Conservation (phyloP, 768 basidiomycete species). For the Lactarius indigo region DNA sequence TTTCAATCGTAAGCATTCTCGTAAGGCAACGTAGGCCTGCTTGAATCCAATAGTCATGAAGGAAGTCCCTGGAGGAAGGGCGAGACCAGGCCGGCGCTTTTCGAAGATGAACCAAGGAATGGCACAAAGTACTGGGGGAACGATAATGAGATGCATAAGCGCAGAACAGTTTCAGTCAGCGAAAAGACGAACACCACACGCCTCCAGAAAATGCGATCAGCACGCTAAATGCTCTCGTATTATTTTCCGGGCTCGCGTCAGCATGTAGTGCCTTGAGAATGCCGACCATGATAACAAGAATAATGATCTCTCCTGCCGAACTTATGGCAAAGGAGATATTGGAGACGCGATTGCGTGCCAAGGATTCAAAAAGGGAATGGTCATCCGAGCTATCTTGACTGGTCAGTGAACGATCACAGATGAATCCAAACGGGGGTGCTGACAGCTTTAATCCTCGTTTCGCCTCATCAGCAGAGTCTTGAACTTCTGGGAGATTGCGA, state of each 20-base stretch:
- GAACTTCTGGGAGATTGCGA: slow-evolving; percentile 66
- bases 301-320: slow-evolving; percentile 65
- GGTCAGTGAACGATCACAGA: neutral
- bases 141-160: neutral
- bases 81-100: slow-evolving; percentile 62
- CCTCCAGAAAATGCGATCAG: slow-evolving; percentile 78
- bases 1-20: slow-evolving; percentile 63
- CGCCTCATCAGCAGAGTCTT: slow-evolving; percentile 43
- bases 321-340: slow-evolving; percentile 71
- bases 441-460: slow-evolving; percentile 47
- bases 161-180: neutral
- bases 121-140: slow-evolving; percentile 52
- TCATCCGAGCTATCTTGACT: slow-evolving; percentile 38
- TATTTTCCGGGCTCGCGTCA: slow-evolving; percentile 60
- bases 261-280: slow-evolving; percentile 65
- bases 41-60: slow-evolving; percentile 64
- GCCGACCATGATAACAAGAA: slow-evolving; percentile 71
- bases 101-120: slow-evolving; percentile 73
- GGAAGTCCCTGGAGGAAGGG: slow-evolving; percentile 51
- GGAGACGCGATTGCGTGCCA: slow-evolving; percentile 68
- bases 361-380: slow-evolving; percentile 54
- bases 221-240: slow-evolving; percentile 70
- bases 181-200: slow-evolving; percentile 55
- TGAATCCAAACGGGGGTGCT: slow-evolving; percentile 12
- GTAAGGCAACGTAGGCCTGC: slow-evolving; percentile 58